A percentile compares a stretch with the other conserved stretches of the same genome.
These are phyloP conservation scores for Epichloe amarillans DNA, from an alignment of 2,329 filamentous ascomycete genomes.

Conservation along the genomic window DNA sequence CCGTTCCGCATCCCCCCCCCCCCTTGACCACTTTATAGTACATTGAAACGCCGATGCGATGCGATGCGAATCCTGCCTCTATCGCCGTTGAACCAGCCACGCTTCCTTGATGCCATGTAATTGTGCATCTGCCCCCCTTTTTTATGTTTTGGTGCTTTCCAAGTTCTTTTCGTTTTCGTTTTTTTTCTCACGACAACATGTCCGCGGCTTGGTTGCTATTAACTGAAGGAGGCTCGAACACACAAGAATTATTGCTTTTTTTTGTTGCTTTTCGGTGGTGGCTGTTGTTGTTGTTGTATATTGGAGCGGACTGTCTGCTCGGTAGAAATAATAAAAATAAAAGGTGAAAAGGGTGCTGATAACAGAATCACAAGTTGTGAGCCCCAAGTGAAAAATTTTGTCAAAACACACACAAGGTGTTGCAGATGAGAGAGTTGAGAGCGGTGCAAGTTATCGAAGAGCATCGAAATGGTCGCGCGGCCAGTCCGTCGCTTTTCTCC, in stretches of 20 bases:
- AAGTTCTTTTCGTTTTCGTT: not conserved
- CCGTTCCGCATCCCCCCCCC: conserved; percentile 5
- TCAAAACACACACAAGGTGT: not conserved
- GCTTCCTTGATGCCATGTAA: not conserved
- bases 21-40: conserved; percentile 15
- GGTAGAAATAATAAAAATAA: not conserved
- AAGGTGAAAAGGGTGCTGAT: not conserved
- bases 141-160: not conserved
- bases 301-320: not conserved
- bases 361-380: conserved; percentile 11
- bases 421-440: conserved; percentile 1
- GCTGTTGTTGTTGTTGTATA: not conserved
- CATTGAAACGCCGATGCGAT: conserved; percentile 22
- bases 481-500: not conserved
- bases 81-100: conserved; percentile 4
- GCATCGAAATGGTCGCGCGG: not conserved
- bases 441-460: not conserved
- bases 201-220: not conserved
- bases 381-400: not conserved
- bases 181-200: not conserved
- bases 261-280: not conserved
- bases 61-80: conserved; percentile 10
- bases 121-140: not conserved
- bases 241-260: not conserved
- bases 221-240: not conserved